Conservation (phyloP, 2,329 filamentous ascomycete genomes). For the Ophiostoma tasmaniense region DNA sequence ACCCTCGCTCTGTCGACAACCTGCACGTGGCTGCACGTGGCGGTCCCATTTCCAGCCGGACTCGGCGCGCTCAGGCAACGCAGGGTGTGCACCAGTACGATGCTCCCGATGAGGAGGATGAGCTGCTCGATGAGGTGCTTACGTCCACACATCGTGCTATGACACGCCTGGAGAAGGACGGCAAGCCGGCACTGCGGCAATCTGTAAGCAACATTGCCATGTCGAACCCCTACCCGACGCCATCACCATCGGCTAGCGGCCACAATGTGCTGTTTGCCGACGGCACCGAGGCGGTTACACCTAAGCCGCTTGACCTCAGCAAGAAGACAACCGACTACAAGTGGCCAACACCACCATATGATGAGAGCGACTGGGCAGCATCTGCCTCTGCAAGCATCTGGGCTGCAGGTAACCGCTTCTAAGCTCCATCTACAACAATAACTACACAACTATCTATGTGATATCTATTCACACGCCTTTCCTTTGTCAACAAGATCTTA, state of each 20-base stretch:
- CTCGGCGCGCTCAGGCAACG: conserved; percentile 65
- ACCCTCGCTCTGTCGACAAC: conserved; percentile 56
- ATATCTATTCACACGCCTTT: background rate
- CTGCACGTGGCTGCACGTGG: conserved; percentile 46
- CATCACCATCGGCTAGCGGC: conserved; percentile 72
- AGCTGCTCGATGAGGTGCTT: conserved; percentile 83
- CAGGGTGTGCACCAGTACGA: conserved; percentile 81
- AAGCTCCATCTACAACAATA: conserved; percentile 19
- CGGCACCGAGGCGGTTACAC: conserved; percentile 50
- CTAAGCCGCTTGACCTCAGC: conserved; percentile 63
- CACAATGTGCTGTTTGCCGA: conserved; percentile 68
- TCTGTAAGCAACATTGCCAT: conserved; percentile 56
- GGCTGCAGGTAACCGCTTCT: conserved; percentile 59
- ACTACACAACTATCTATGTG: background rate
- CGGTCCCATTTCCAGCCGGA: conserved; percentile 67
- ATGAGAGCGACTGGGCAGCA: conserved; percentile 85
- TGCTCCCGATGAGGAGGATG: conserved; percentile 91
- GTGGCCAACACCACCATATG: conserved; percentile 93
- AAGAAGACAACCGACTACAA: conserved; percentile 54
- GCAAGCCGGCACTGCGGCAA: conserved; percentile 46
- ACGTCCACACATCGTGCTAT: conserved; percentile 68
- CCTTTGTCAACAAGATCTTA: conserved; percentile 10
- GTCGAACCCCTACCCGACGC: conserved; percentile 55
- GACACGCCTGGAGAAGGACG: conserved; percentile 56
- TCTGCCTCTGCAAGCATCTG: conserved; percentile 75